Evolutionary conservation across 2,329 filamentous ascomycete species (phyloP).

Genomic region (Rhinocladiella mackenziei): DNA sequence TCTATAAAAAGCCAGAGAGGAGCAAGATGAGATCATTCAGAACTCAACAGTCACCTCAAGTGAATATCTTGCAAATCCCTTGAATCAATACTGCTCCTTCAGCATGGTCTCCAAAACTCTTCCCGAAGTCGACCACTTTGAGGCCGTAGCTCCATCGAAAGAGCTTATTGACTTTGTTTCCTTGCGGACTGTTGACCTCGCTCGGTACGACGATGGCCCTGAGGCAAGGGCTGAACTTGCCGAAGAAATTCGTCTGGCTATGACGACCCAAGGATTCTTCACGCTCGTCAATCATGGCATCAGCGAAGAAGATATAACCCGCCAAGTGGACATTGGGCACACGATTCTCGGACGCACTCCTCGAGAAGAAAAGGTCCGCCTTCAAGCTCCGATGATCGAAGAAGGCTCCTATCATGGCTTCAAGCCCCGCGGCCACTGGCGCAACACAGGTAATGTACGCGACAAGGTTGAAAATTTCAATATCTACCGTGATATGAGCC

Average conservation of each 20-base stretch:
- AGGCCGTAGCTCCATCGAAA: conserved; percentile 7
- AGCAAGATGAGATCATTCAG: too few species aligned
- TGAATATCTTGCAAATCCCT: too few species aligned
- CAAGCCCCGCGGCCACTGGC: conserved; percentile 44
- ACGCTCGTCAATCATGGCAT: conserved; percentile 62
- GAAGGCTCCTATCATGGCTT: conserved; percentile 57
- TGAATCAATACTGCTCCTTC: too few species aligned
- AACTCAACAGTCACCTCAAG: too few species aligned
- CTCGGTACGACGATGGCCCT: conserved; percentile 9
- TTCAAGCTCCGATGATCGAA: conserved; percentile 42
- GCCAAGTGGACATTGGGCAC: conserved; percentile 59
- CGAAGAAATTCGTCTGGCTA: conserved; percentile 8
- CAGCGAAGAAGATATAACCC: conserved; percentile 56
- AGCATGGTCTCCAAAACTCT: conserved; percentile 16
- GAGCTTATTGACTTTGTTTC: conserved; percentile 4
- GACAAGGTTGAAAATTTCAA: conserved; percentile 18
- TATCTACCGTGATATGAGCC: conserved; percentile 7
- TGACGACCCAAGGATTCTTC: conserved; percentile 48
- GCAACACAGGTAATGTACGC: background rate
- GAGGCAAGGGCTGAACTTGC: conserved; percentile 6
- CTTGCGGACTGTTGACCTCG: conserved; percentile 5
- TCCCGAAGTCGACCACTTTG: conserved; percentile 15
- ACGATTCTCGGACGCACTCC: conserved; percentile 55
- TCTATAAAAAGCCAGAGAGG: too few species aligned
- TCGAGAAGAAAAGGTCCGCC: conserved; percentile 57